A percentile compares a stretch with the other conserved stretches of the same genome.
These are phyloP conservation scores for Chrysoporthe austroafricana DNA, from an alignment of 2,329 filamentous ascomycete species.

Conservation along the genomic window DNA sequence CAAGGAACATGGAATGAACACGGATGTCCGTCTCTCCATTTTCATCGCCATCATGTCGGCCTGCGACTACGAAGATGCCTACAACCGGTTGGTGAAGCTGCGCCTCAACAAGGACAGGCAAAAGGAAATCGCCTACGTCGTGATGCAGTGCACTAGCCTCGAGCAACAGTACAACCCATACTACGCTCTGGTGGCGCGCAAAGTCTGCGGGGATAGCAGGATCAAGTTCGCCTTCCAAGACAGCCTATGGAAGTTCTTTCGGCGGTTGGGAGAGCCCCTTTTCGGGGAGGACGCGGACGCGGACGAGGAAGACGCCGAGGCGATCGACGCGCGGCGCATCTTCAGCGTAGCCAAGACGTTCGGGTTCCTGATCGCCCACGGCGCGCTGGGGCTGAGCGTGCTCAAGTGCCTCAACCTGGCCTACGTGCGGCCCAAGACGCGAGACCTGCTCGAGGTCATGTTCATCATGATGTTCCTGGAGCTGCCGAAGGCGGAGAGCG, in stretches of 20 bases:
- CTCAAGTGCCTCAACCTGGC: slow-evolving; percentile 77
- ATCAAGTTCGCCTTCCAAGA: slow-evolving; percentile 87
- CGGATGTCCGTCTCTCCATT: slow-evolving; percentile 83
- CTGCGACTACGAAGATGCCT: slow-evolving; percentile 81
- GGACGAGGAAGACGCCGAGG: slow-evolving; percentile 52
- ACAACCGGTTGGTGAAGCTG: slow-evolving; percentile 78
- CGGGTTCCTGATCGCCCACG: slow-evolving; percentile 53
- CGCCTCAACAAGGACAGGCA: slow-evolving; percentile 85
- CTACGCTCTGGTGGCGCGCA: slow-evolving; percentile 82
- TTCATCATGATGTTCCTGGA: slow-evolving; percentile 76
- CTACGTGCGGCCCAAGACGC: slow-evolving; percentile 76
- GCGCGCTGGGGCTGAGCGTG: slow-evolving; percentile 50
- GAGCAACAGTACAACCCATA: slow-evolving; percentile 90
- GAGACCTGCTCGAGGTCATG: slow-evolving; percentile 78
- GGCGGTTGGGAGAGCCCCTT: slow-evolving; percentile 79
- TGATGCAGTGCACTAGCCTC: slow-evolving; percentile 83
- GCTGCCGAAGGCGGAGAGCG: slow-evolving; percentile 39
- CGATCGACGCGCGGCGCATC: slow-evolving; percentile 54
- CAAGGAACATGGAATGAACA: slow-evolving; percentile 82
- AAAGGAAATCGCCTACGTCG: slow-evolving; percentile 82
- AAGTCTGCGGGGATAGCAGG: slow-evolving; percentile 74
- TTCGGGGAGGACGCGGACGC: slow-evolving; percentile 67
- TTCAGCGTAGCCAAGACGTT: slow-evolving; percentile 60
- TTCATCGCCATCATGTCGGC: slow-evolving; percentile 91
- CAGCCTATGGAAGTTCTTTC: slow-evolving; percentile 83